Evolutionary conservation across 495 filamentous ascomycete species (phyloP), one percentile per base, ranked within the genome.

Genomic region (Durotheca rogersii): DNA sequence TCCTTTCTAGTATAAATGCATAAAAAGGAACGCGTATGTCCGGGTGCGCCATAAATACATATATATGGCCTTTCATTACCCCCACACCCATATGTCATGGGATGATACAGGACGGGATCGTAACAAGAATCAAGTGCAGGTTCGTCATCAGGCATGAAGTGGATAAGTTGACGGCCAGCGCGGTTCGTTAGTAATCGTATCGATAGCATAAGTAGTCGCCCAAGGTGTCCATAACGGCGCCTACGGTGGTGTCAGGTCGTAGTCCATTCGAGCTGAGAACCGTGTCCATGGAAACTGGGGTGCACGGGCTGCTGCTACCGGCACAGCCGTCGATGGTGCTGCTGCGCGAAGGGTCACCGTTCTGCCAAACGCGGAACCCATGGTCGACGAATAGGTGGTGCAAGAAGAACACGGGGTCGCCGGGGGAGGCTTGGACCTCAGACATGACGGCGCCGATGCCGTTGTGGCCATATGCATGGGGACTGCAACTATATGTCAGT

Each of bases 361-460:
- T 72, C 58, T 74, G 69, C 67, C 65, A 73, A 12, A 68, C 58
- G 7, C 69, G 62, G 62, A 60, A 66, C 7, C 52, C 55, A 47
- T 63, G 62, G 56, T 75, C 72, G 43, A 75, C 51, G 42, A 70
- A 71, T 3, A 64, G 47, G 39, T 75, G 72, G 57, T 75, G 72
- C 49, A 73, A 56, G 43, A 63, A 72, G 52, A 73, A 73, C 36
- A 67, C 47, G 4, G 71, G 71, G 40, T 73, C 71, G n/a, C 63
- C 64, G 20, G 70, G 68, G 7, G 68, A 67, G 1, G 57, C 43
- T 36, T 59, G 56, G 0, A 72, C 53, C 17, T 71, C 67, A 10
- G 65, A 57, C 62, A 71, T 70, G 33, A 67, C 64, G 0, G 64
- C 64, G 18, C 64, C 64, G 25, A 64, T 64, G 44, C 39, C 70